phyloP scores from a whole-genome alignment of 2,329 filamentous ascomycete species.

The Bipolaris sorokiniana region DNA sequence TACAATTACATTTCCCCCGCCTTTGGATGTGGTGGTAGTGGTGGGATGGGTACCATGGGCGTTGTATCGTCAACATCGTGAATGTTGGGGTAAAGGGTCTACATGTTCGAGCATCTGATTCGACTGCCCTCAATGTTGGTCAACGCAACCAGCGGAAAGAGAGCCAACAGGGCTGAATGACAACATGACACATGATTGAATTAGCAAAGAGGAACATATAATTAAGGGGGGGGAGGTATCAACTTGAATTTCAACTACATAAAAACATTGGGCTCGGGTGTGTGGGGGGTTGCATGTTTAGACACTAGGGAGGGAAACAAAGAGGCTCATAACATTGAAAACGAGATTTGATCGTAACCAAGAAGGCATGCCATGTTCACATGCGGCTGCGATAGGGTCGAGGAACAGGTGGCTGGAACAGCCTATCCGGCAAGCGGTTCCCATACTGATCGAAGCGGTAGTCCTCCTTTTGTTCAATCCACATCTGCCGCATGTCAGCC shows the following conservation, averaged over 20 bases:
- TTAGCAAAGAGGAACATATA: neutral
- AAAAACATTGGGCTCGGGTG: slow-evolving; percentile 11
- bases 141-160: neutral
- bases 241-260: slow-evolving; percentile 21
- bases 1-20: neutral
- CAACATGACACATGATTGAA: neutral
- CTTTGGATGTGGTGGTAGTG: neutral
- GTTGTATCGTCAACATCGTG: neutral
- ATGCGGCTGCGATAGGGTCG: slow-evolving; percentile 37
- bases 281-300: slow-evolving; percentile 7
- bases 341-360: slow-evolving; percentile 14
- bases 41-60: slow-evolving; percentile 5
- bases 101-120: neutral
- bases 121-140: neutral
- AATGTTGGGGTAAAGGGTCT: neutral
- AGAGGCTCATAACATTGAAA: slow-evolving; percentile 16
- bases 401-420: slow-evolving; percentile 32
- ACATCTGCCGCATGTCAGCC: slow-evolving; percentile 33
- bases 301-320: slow-evolving; percentile 6
- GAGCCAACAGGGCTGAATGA: neutral
- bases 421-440: slow-evolving; percentile 42
- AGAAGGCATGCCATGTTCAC: slow-evolving; percentile 25
- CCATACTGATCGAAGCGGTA: slow-evolving; percentile 46
- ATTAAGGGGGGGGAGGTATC: slow-evolving; percentile 9
- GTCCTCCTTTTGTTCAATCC: slow-evolving; percentile 48